These are phyloP conservation scores for Hyaloscypha hepaticicola DNA, from an alignment of 495 filamentous ascomycete species.

Conservation along the genomic window DNA sequence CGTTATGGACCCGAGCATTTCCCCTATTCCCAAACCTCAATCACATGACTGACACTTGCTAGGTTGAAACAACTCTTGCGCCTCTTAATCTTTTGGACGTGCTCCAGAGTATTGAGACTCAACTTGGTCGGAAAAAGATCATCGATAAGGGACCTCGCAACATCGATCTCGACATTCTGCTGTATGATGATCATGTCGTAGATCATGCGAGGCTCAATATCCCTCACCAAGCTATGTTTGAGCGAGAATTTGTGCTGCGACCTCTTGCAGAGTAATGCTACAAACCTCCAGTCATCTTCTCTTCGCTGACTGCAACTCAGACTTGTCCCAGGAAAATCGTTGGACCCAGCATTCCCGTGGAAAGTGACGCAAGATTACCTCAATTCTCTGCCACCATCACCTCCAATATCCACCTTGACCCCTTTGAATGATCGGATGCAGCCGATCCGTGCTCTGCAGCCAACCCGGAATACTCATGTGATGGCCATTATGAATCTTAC, in stretches of 20 bases:
- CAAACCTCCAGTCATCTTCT: background rate
- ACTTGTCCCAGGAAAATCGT: slow-evolving; percentile 60
- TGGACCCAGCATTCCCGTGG: slow-evolving; percentile 49
- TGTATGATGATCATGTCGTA: slow-evolving; percentile 72
- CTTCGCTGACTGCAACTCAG: slow-evolving; percentile 37
- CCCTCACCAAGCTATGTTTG: slow-evolving; percentile 81
- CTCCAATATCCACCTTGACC: slow-evolving; percentile 65
- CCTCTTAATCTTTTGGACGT: slow-evolving; percentile 74
- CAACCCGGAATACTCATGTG: slow-evolving; percentile 66
- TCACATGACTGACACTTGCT: background rate
- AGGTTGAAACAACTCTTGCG: slow-evolving; percentile 79
- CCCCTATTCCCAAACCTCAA: background rate
- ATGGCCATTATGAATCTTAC: slow-evolving; percentile 97
- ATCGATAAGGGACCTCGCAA: slow-evolving; percentile 92
- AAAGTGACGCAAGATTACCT: slow-evolving; percentile 59
- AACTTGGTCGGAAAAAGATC: slow-evolving; percentile 74
- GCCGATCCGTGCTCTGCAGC: slow-evolving; percentile 61
- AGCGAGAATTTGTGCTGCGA: slow-evolving; percentile 89
- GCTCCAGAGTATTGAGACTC: slow-evolving; percentile 79
- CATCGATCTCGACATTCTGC: slow-evolving; percentile 90
- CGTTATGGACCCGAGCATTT: background rate
- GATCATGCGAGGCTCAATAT: slow-evolving; percentile 71
- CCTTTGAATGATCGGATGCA: slow-evolving; percentile 59
- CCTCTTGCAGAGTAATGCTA: slow-evolving; percentile 80
- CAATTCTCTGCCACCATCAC: slow-evolving; percentile 53